phyloP scores from a whole-genome alignment of 2,329 filamentous ascomycete species.

The Colletotrichum gigasporum region DNA sequence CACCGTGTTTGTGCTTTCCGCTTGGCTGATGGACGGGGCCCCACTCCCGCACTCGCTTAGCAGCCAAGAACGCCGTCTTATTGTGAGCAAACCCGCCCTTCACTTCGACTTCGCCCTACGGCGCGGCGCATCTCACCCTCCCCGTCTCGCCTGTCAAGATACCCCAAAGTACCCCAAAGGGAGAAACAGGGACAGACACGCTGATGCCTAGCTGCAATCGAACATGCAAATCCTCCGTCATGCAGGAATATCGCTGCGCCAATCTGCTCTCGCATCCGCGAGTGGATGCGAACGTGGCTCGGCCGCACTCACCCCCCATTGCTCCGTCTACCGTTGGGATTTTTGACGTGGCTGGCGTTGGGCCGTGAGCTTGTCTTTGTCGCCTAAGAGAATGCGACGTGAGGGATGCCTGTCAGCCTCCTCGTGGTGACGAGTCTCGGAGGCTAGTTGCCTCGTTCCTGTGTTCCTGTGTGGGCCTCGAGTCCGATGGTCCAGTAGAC shows the following conservation, averaged over 20 bases:
- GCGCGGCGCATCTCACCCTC: too few relatives aligned
- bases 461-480: not conserved
- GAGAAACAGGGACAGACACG: too few relatives aligned
- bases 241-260: too few relatives aligned
- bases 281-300: too few relatives aligned
- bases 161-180: too few relatives aligned
- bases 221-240: too few relatives aligned
- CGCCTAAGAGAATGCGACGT: constrained; percentile 7
- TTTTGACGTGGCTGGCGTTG: not conserved
- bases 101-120: too few relatives aligned
- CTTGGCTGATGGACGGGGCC: not conserved
- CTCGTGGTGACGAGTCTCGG: not conserved
- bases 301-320: not conserved
- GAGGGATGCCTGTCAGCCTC: not conserved
- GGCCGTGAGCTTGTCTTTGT: not conserved
- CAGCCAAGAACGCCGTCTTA: constrained; percentile 7
- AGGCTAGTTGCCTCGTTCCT: not conserved
- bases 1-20: not conserved
- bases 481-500: not conserved
- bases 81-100: too few relatives aligned
- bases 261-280: too few relatives aligned
- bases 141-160: too few relatives aligned
- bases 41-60: constrained; percentile 28
- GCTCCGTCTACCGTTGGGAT: not conserved
- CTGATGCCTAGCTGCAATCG: too few relatives aligned